phyloP scores from a whole-genome alignment of 164 flowering plant species.

The Vitis cinerea region DNA sequence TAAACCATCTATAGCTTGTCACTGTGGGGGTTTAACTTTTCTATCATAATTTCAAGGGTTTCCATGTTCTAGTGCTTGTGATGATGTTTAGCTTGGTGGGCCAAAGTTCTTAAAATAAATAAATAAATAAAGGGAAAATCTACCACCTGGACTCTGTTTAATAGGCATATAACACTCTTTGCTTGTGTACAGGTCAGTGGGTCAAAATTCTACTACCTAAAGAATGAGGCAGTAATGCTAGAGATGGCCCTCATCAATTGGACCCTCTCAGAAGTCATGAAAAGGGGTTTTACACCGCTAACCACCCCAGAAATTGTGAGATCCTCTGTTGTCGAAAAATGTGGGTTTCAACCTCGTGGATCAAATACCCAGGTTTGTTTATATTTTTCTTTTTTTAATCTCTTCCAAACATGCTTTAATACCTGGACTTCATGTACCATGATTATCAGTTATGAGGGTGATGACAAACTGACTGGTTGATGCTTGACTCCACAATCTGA shows the following conservation, averaged over 20 bases:
- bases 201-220: constrained; percentile 91
- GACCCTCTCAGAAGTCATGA: constrained; percentile 84
- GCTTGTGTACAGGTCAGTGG: constrained; percentile 74
- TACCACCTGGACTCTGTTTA: background rate
- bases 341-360: constrained; percentile 99
- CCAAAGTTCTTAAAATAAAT: too few relatives aligned
- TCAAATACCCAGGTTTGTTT: constrained; percentile 78
- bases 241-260: constrained; percentile 91
- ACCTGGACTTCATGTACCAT: background rate
- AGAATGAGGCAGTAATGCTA: constrained; percentile 89
- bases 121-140: too few relatives aligned
- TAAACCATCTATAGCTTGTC: background rate
- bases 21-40: background rate
- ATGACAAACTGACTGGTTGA: background rate
- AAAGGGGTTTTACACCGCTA: constrained; percentile 74
- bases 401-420: background rate
- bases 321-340: constrained; percentile 84
- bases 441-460: background rate
- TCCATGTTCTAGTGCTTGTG: too few relatives aligned
- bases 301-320: constrained; percentile 92
- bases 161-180: background rate
- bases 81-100: too few relatives aligned
- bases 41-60: too few relatives aligned
- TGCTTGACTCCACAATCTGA: too few relatives aligned
- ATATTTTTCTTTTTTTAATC: background rate